Base-by-base conservation (phyloP, 345 rosid species). In the Acer yangbiense region DNA sequence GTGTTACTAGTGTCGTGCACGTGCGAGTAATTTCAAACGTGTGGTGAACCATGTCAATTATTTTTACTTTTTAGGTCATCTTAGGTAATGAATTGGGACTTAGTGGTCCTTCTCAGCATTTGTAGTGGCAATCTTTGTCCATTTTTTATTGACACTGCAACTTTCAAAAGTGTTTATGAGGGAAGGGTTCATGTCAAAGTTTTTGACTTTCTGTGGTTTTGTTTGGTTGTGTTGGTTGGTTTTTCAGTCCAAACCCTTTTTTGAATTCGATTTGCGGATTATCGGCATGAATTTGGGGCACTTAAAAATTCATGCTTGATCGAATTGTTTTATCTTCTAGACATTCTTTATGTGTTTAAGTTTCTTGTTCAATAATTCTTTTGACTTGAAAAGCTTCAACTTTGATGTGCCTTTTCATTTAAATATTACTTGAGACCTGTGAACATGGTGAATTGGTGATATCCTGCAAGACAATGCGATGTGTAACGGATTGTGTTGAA, bases 261-360 rank as follows among this genome's bases (percentile, higher is more conserved):
- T 63, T 25, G 16, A 16, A 58, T 65, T 57, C 14, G 35, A 50
- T 60, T 80, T 76, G 73, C 86, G 13, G 78, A 44, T 79, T 81
- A 71, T 81, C 21, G 77, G 86, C 86, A 72, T 73, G 83, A 78
- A 78, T 70, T 77, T 60, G 0, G 13, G 83, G 75, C 57, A 44
- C 61, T 9, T 11, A 21, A 66, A 66, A 16, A 43, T 58, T 41
- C 68, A 29, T 62, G 65, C 12, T 25, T 29, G 9, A 10, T 71
- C 18, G 17, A 55, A 48, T n/a, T 52, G 43, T 16, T 50, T 41
- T 41, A 41, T 67, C 9, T 32, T 27, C 2, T 64, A 25, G 41
- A 13, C 64, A 60, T 60, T 20, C 27, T 29, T 65, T 16, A 60
- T 60, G n/a, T 54, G 58, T 60, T 20, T 20, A 21, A 7, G 23